These are phyloP conservation scores for Microbotryomycetes sp. DNA, from an alignment of 1,284 basidiomycete genomes.

Conservation along the genomic window DNA sequence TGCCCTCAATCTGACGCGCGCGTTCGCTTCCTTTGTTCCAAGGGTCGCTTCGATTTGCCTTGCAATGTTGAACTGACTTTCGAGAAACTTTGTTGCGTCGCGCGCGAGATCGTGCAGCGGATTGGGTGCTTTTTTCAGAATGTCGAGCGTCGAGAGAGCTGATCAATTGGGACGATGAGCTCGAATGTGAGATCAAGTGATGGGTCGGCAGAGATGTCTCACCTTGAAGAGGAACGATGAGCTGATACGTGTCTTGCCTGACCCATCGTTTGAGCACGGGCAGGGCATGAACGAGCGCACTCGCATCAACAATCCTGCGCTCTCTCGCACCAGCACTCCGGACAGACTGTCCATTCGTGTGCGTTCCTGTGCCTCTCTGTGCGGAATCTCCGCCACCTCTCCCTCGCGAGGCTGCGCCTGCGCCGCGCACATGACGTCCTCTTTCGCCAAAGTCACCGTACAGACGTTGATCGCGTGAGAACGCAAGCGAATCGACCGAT, in stretches of 20 bases:
- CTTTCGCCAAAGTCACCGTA: not conserved
- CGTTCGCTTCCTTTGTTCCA: not conserved
- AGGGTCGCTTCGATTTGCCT: conserved; percentile 12
- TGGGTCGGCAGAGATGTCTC: not conserved
- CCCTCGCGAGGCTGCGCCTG: not conserved
- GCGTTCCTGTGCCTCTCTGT: not conserved
- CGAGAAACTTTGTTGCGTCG: conserved; percentile 26
- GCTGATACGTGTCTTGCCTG: conserved; percentile 14
- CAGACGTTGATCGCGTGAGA: conserved; percentile 10
- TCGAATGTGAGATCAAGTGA: not conserved
- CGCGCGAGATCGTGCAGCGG: conserved; percentile 16
- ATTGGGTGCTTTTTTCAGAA: conserved; percentile 20
- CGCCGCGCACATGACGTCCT: not conserved
- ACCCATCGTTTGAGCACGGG: conserved; percentile 29
- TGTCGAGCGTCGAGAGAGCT: conserved; percentile 27
- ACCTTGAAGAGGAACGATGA: conserved; percentile 28
- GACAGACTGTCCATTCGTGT: not conserved
- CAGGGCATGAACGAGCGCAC: conserved; percentile 24
- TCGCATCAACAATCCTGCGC: conserved; percentile 20
- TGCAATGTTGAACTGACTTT: conserved; percentile 23
- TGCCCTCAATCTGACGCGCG: conserved; percentile 14
- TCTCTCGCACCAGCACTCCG: not conserved
- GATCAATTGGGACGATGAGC: not conserved
- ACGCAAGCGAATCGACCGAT: conserved; percentile 18
- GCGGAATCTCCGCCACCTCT: no score